Evolutionary conservation across 768 basidiomycete genomes (phyloP).

Genomic region (Auricularia sp.): DNA sequence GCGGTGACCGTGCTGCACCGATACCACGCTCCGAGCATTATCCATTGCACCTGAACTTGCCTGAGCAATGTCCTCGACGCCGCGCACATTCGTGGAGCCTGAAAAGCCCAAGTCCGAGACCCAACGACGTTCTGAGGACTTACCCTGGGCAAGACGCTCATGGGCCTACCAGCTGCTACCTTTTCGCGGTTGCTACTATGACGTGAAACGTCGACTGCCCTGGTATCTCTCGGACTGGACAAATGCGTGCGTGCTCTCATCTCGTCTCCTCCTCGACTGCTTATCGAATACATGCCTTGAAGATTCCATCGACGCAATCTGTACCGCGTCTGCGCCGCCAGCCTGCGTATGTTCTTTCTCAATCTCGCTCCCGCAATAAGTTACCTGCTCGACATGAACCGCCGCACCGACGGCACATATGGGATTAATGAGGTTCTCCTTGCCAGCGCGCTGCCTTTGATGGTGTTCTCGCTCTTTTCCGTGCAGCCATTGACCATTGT

Average conservation of each 20-base stretch:
- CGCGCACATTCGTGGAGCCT: conserved; percentile 3
- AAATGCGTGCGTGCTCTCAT: not conserved
- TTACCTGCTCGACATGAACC: conserved; percentile 2
- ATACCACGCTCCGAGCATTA: no score
- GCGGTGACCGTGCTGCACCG: no score
- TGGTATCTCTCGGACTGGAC: conserved; percentile 3
- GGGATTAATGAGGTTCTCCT: conserved; percentile 34
- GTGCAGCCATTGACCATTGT: conserved; percentile 34
- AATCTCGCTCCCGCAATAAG: conserved; percentile 1
- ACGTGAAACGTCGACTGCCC: not conserved
- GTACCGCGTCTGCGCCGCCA: not conserved
- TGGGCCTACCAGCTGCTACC: not conserved
- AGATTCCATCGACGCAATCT: not conserved
- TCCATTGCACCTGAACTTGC: no score
- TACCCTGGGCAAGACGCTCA: not conserved
- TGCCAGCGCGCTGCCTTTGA: conserved; percentile 22
- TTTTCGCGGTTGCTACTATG: not conserved
- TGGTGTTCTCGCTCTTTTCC: conserved; percentile 27
- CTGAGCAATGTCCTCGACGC: not conserved
- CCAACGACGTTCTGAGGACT: not conserved
- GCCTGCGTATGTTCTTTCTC: not conserved
- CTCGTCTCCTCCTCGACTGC: not conserved
- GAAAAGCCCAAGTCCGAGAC: not conserved
- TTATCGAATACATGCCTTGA: not conserved
- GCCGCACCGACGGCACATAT: conserved; percentile 15